Evolutionary conservation across 176 grass and related monocot species (phyloP).

Genomic region (Oryza meridionalis): DNA sequence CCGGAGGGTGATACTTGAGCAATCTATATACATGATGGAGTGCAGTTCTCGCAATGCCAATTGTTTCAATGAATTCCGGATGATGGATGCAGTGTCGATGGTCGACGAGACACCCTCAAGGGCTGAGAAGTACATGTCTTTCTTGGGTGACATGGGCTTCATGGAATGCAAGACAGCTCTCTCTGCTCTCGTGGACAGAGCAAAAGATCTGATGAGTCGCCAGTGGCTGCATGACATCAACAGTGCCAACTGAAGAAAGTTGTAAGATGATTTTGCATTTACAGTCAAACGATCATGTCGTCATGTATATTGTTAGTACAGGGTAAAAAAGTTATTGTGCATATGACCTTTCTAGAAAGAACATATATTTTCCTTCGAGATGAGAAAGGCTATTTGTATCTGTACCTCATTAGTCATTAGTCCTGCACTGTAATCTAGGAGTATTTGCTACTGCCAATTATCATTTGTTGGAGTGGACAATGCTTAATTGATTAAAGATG

Average conservation of each 20-base stretch:
- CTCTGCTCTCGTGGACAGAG: no score
- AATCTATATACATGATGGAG: slow-evolving; percentile 15
- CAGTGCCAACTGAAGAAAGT: no score
- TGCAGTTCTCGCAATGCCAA: background rate
- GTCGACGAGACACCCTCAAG: background rate
- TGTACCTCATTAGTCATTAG: background rate
- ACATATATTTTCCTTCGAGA: no score
- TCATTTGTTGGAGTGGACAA: no score
- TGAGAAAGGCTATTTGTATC: background rate
- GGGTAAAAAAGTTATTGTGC: no score
- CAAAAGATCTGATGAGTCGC: background rate
- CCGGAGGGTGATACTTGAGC: slow-evolving; percentile 30
- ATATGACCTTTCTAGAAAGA: no score
- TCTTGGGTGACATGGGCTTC: background rate
- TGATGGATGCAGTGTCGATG: background rate
- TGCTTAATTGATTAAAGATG: no score
- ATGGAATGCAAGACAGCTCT: background rate
- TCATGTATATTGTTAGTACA: no score
- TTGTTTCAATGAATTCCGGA: background rate
- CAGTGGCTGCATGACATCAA: background rate
- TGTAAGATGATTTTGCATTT: background rate
- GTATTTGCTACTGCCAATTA: no score
- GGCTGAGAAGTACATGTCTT: background rate
- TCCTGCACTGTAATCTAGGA: background rate
- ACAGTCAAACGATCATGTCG: no score